phyloP scores from a whole-genome alignment of 2,329 filamentous ascomycete species.

The Fusarium xylarioides region DNA sequence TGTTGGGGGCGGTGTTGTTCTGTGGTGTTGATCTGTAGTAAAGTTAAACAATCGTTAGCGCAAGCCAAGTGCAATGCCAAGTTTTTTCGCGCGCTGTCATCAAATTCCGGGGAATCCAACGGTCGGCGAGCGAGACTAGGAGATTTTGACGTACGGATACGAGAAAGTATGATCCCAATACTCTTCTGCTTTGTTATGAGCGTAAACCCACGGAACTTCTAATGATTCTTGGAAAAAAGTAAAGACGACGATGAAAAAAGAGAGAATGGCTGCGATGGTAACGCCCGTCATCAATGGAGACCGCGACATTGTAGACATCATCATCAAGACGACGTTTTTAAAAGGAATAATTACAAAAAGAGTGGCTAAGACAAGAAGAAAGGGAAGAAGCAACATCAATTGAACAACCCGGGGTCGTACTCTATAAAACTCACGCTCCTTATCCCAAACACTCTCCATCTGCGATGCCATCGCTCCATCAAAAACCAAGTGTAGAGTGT shows the following conservation, averaged over 20 bases:
- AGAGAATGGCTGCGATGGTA: constrained; percentile 20
- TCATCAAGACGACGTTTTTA: constrained; percentile 12
- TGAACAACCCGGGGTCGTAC: background rate
- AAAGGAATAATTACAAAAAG: background rate
- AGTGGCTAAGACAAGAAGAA: background rate
- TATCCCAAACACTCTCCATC: background rate
- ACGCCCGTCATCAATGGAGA: constrained; percentile 16
- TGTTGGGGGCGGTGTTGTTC: background rate
- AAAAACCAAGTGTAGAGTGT: background rate
- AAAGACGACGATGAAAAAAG: constrained; percentile 28
- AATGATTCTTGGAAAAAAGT: constrained; percentile 27
- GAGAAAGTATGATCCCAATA: constrained; percentile 16
- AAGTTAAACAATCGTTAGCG: constrained; percentile 17
- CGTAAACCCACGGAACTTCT: constrained; percentile 20
- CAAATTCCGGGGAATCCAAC: background rate
- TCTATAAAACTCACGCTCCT: constrained; percentile 8
- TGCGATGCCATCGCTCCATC: constrained; percentile 3
- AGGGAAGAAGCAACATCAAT: background rate
- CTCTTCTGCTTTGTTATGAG: constrained; percentile 20
- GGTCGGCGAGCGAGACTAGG: background rate
- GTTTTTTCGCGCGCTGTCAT: background rate
- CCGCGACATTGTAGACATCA: constrained; percentile 25
- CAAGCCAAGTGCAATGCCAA: constrained; percentile 15
- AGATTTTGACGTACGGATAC: constrained; percentile 13
- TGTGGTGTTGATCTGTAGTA: background rate